Base-by-base conservation (phyloP, 257 asterid species). In the Forsythia viridissima region DNA sequence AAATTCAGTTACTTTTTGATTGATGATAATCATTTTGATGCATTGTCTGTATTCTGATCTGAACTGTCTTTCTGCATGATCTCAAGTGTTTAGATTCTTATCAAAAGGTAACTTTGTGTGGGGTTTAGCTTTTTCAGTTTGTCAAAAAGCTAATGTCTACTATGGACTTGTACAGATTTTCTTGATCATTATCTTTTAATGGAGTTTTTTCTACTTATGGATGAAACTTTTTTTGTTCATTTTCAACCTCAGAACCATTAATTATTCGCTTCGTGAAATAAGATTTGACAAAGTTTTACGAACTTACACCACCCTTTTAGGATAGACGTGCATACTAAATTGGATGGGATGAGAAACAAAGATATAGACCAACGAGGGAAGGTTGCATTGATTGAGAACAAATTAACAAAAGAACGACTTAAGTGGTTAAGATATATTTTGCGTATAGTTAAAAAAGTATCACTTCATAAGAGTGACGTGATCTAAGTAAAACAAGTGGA, bases 121-220 rank as follows among this genome's bases (percentile, higher is more conserved):
- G 81, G 87, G 81, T 78, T 76, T 43, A 74, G 59, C 88, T 63
- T 88, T 80, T 80, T 82, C 75, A 77, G 88, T 88, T 87, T 90
- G 87, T 82, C 85, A 83, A 87, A 84, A 86, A 83, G 83, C 82
- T 76, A 84, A 70, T 76, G 70, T 82, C 81, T 75, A 74, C 59
- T 76, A 68, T 72, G 82, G 77, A 79, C 80, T 71, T 81, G 86
- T 73, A 65, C 79, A 59, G 74, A 77, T 72, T 84, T 82, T 83
- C 52, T 55, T 46, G 30, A 55, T 80, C 83, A 44, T 78, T 77
- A 65, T 77, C 68, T 80, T 77, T 84, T 80, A 38, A 75, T 73
- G 80, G 69, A 82, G 80, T 87, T 84, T 79, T 77, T 77, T 80
- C 77, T 75, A 72, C 86, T 85, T 82, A 51, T 69, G 18, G 67